Conservation (phyloP, 2,329 filamentous ascomycete species). For the Paecilomyces variotii region DNA sequence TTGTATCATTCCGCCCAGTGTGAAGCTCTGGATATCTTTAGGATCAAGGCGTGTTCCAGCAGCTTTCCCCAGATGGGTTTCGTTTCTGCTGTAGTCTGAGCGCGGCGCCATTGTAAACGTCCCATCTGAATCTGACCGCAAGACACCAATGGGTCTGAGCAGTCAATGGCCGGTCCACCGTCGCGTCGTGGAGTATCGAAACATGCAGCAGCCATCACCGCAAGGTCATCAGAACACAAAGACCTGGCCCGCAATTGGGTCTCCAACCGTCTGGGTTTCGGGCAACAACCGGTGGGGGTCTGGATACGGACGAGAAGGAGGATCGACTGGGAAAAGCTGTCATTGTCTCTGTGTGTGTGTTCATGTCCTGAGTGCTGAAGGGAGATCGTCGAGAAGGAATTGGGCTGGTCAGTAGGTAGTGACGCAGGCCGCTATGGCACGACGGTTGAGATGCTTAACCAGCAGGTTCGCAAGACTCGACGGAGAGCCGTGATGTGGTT, state of each 20-base stretch:
- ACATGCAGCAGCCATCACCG: neutral
- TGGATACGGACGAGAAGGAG: neutral
- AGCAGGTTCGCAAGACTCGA: neutral
- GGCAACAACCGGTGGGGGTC: neutral
- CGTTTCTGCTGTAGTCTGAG: neutral
- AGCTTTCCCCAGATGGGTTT: neutral
- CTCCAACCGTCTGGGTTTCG: neutral
- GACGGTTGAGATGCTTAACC: neutral
- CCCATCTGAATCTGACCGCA: conserved; percentile 5
- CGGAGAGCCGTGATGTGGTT: neutral
- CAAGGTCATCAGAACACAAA: neutral
- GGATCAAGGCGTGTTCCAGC: neutral
- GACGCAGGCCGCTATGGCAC: neutral
- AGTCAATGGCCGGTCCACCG: conserved; percentile 7
- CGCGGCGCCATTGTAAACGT: neutral
- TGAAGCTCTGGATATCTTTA: neutral
- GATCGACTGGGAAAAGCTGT: neutral
- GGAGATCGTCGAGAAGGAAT: neutral
- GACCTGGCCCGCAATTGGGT: neutral
- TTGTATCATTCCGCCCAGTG: neutral
- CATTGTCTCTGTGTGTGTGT: neutral
- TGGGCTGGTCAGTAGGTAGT: neutral
- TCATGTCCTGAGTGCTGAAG: neutral
- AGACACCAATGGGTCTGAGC: conserved; percentile 6
- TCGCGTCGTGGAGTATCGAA: neutral